These are phyloP conservation scores for Geotrichum restrictum DNA, from an alignment of 1,139 yeast species.

Conservation along the genomic window DNA sequence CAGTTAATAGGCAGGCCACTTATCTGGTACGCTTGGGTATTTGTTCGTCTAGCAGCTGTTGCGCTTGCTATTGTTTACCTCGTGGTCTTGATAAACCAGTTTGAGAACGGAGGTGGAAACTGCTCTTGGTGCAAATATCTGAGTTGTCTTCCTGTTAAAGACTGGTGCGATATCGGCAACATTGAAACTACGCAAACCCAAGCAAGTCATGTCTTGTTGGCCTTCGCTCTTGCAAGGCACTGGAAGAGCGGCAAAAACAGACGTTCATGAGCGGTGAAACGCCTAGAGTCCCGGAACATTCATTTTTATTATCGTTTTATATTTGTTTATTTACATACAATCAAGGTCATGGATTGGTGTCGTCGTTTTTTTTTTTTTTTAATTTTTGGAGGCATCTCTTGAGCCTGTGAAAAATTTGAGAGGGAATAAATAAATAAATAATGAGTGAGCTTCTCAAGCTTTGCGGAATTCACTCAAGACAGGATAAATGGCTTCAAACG, in stretches of 20 bases:
- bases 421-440: slow-evolving; percentile 2
- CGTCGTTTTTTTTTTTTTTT: background rate
- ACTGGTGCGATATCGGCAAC: slow-evolving; percentile 64
- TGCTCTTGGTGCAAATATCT: slow-evolving; percentile 74
- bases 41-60: slow-evolving; percentile 47
- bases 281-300: too few species aligned
- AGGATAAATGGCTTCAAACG: slow-evolving; percentile 96
- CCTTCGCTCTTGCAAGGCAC: too few species aligned
- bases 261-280: too few species aligned
- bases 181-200: too few species aligned
- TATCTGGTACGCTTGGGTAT: slow-evolving; percentile 52
- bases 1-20: slow-evolving; percentile 38
- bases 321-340: background rate
- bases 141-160: slow-evolving; percentile 66
- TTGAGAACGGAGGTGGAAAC: slow-evolving; percentile 45
- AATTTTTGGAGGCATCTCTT: too few species aligned
- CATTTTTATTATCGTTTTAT: too few species aligned
- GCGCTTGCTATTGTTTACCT: slow-evolving; percentile 51
- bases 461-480: slow-evolving; percentile 97
- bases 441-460: slow-evolving; percentile 41
- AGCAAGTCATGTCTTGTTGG: too few species aligned
- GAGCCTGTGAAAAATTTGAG: background rate
- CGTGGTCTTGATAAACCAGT: slow-evolving; percentile 48
- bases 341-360: too few species aligned
- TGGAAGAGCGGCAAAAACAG: background rate